Base-by-base conservation (phyloP, 192 early-diverging fungal species). In the Backusella australiensis region DNA sequence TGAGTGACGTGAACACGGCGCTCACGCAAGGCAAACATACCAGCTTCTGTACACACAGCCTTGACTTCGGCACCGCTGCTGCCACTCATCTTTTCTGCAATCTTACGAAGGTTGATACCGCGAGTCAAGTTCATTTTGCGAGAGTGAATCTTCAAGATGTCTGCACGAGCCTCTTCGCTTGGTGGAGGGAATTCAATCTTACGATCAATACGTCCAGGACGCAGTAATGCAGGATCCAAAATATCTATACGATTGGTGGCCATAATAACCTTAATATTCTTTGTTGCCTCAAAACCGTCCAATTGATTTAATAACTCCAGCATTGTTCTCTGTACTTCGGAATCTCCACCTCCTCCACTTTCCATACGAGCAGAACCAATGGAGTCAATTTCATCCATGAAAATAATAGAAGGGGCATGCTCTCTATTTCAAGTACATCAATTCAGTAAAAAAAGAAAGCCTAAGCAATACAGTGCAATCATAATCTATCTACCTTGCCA, bases 1-100 rank as follows among this genome's bases (percentile, higher is more conserved):
- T 99, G 98, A 11, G 96, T 99, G 12, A 99, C 98, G 80, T 99
- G 98, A 67, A 99, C 97, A 75, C 98, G 90, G 49, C 98, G 90
- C 86, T 99, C 98, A 71, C 94, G 90, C 42, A 96, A 85, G 21
- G 94, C 94, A 79, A 94, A 96, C 94, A 94, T 96, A 80, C 93
- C 93, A 12, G 93, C 94, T 78, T 95, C 94, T 42, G 94, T 94
- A 80, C 94, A 95, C 36, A 94, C 93, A 68, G 90, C 94, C 71
- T 95, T 95, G 78, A 95, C 94, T 78, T 95, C 94, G 14, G 94
- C 94, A 75, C 94, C 94, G 82, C 93, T 95, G 69, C 92, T 92
- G 41, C 94, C 94, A 34, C 85, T 87, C 94, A 95, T 91, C 77
- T 93, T 91, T 78, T 94, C 93, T 23, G 94, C 94, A 84, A 96